Base-by-base conservation (phyloP, 2,329 filamentous ascomycete species). In the Fusarium citri region DNA sequence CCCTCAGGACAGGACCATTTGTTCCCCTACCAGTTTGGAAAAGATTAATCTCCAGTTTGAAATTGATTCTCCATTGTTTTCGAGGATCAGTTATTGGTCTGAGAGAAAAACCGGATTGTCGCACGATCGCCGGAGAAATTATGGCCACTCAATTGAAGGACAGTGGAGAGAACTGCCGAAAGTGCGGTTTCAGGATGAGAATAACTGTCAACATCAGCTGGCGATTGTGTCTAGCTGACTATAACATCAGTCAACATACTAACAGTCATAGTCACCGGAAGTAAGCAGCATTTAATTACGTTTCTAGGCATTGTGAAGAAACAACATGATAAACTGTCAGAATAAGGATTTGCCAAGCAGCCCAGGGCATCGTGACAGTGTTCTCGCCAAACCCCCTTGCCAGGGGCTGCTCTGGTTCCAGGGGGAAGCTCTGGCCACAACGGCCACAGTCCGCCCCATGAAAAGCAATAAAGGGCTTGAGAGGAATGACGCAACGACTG, bases 401-500 rank as follows among this genome's bases (percentile, higher is more conserved):
- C 49, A 37, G 31, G 62, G 41, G 25, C 7, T 23, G 26, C 45
- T 6, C 12, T 23, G 22, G 4, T 30, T 22, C n/a, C 40, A 53
- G 37, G 50, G 30, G 41, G 23, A 14, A 41, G 45, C 28, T 30
- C 28, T 46, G 58, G 23, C 40, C 59, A 56, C 34, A 61, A n/a
- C 20, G 18, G 26, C 46, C 40, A 20, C 15, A 9, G 37, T 23
- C 40, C 26, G 47, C 47, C 55, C 55, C 55, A 58, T 25, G 55
- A 43, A 34, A 34, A 54, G 53, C n/a, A 20, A 41, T 41, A n/a
- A 41, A 20, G 23, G 10, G 46, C 62, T 23, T 47, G 22, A 25
- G 30, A 64, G n/a, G n/a, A 68, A 50, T 68, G 65, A 68, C 58
- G 58, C 64, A 68, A 64, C 34, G 42, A 50, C 23, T 31, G 31